Evolutionary conservation across 2,329 filamentous ascomycete genomes (phyloP).

Genomic region (Trichoderma sp.): DNA sequence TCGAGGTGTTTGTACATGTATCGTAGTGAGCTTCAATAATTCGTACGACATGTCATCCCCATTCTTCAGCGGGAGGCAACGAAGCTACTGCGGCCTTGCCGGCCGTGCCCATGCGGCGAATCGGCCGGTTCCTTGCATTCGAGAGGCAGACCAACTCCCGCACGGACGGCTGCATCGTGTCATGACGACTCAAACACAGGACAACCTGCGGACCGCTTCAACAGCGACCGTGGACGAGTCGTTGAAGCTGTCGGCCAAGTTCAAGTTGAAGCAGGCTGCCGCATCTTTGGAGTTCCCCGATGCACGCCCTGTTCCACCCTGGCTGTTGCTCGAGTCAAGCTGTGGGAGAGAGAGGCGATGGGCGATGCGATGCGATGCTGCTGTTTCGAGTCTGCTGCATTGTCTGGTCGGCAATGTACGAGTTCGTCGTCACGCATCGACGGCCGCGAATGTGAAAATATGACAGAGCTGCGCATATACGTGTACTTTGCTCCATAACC

Average conservation of each 20-base stretch:
- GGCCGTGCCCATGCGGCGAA: conserved; percentile 31
- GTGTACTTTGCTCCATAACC: no score
- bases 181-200: neutral
- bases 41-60: neutral
- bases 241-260: neutral
- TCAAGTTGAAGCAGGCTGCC: neutral
- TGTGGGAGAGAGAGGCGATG: neutral
- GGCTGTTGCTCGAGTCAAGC: neutral
- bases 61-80: conserved; percentile 21
- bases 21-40: neutral
- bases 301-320: conserved; percentile 9
- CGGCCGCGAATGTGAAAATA: neutral
- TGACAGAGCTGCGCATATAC: neutral
- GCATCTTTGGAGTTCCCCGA: conserved; percentile 5
- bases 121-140: conserved; percentile 42
- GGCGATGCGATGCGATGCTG: neutral
- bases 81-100: conserved; percentile 32
- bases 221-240: conserved; percentile 1
- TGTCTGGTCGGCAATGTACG: neutral
- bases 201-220: neutral
- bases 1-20: no score
- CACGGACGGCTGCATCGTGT: conserved; percentile 20
- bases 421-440: neutral
- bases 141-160: conserved; percentile 33
- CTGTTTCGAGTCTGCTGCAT: no score